phyloP scores from a whole-genome alignment of 2,329 filamentous ascomycete genomes.

The Claviceps citrina region DNA sequence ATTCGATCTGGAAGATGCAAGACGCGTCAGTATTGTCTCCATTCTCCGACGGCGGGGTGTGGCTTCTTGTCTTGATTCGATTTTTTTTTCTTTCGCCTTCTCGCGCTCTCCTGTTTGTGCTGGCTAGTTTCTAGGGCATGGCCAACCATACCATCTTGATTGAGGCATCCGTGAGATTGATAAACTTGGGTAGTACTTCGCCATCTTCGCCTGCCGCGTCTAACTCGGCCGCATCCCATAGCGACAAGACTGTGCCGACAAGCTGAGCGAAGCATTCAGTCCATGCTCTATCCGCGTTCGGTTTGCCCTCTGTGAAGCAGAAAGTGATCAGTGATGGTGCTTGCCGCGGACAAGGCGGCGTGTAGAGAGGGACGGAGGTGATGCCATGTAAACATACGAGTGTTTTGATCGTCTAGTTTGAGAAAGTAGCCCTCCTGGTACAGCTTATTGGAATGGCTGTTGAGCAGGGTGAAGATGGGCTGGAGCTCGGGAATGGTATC shows the following conservation, averaged over 20 bases:
- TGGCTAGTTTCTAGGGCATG: background rate
- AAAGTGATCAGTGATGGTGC: slow-evolving; percentile 1
- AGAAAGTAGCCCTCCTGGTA: slow-evolving; percentile 97
- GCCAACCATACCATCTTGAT: slow-evolving; percentile 71
- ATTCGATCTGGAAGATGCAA: slow-evolving; percentile 50
- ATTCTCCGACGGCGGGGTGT: background rate
- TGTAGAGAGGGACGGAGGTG: background rate
- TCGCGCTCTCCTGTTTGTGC: background rate
- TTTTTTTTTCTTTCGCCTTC: background rate
- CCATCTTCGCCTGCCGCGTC: slow-evolving; percentile 74
- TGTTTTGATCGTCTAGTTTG: slow-evolving; percentile 89
- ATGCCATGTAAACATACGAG: slow-evolving; percentile 43
- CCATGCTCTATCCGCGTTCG: slow-evolving; percentile 78
- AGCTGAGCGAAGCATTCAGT: slow-evolving; percentile 94
- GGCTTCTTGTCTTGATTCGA: background rate
- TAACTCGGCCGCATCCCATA: slow-evolving; percentile 89
- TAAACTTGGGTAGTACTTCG: slow-evolving; percentile 79
- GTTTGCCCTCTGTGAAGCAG: slow-evolving; percentile 54
- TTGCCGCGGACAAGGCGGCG: background rate
- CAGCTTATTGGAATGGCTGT: slow-evolving; percentile 88
- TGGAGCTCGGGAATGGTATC: slow-evolving; percentile 86
- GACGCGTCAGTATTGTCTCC: background rate
- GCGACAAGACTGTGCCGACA: slow-evolving; percentile 81
- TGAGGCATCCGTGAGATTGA: slow-evolving; percentile 92
- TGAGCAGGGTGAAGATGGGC: slow-evolving; percentile 86